phyloP scores from a whole-genome alignment of 192 early-diverging fungal genomes.

The Coemansia sp. region DNA sequence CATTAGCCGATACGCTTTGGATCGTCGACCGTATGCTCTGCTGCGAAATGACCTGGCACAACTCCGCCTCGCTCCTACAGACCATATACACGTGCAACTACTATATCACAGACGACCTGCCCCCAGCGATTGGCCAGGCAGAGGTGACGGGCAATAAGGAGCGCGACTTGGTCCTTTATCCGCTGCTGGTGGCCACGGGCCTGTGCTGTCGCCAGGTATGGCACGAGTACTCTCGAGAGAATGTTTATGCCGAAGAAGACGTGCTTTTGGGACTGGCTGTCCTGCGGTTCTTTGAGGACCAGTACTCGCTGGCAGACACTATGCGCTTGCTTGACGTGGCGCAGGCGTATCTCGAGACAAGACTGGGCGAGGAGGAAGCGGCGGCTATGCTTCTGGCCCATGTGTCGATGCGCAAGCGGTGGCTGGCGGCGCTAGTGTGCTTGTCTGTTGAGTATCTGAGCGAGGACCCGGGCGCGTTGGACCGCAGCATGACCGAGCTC shows the following conservation, averaged over 20 bases:
- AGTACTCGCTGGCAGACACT: conserved; percentile 19
- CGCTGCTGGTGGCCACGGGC: conserved; percentile 34
- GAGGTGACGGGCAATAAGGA: conserved; percentile 1
- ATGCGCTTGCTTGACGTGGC: conserved; percentile 18
- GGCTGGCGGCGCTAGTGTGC: conserved; percentile 23
- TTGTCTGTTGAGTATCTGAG: conserved; percentile 18
- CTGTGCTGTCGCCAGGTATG: conserved; percentile 34
- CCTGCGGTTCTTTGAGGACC: conserved; percentile 24
- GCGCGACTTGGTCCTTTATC: conserved; percentile 44
- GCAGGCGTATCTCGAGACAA: neutral
- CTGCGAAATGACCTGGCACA: conserved; percentile 52
- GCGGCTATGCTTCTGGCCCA: conserved; percentile 14
- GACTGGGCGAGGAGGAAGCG: conserved; percentile 8
- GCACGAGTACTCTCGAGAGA: conserved; percentile 38
- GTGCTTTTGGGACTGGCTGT: conserved; percentile 28
- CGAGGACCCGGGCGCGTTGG: conserved; percentile 24
- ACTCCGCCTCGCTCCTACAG: conserved; percentile 44
- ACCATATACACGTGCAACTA: conserved; percentile 53
- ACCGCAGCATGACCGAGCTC: neutral
- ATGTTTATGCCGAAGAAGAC: conserved; percentile 46
- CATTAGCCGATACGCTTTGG: conserved; percentile 32
- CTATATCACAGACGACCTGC: conserved; percentile 15
- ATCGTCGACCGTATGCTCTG: conserved; percentile 29
- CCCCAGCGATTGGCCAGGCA: neutral
- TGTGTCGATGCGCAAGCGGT: conserved; percentile 27